Evolutionary conservation across 2,329 filamentous ascomycete species (phyloP).

Genomic region (Clonostachys byssicola): DNA sequence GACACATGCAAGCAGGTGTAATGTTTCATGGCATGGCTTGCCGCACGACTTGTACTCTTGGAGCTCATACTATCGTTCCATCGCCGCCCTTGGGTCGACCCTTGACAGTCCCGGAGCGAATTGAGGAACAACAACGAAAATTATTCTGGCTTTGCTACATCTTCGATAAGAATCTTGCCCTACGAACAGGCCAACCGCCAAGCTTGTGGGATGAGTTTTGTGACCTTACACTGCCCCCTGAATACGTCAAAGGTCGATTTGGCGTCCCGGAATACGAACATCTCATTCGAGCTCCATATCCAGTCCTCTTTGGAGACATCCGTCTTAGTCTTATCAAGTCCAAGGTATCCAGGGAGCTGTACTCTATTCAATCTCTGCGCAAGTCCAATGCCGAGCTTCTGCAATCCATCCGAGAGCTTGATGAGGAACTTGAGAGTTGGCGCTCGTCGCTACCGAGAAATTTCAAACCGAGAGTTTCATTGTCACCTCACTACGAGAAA

Average conservation of each 20-base stretch:
- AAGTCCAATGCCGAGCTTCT: slow-evolving; percentile 52
- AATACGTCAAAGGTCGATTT: slow-evolving; percentile 1
- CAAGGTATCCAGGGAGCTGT: slow-evolving; percentile 39
- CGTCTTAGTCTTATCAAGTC: slow-evolving; percentile 47
- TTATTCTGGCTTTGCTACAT: slow-evolving; percentile 19
- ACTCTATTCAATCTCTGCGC: slow-evolving; percentile 38
- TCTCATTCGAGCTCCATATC: too few species aligned
- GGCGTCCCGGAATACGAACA: background rate
- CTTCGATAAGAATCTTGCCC: slow-evolving; percentile 15
- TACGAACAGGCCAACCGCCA: slow-evolving; percentile 13
- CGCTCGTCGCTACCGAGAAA: slow-evolving; percentile 37
- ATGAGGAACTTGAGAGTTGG: slow-evolving; percentile 53
- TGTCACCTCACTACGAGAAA: background rate
- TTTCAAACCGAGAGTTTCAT: slow-evolving; percentile 29
- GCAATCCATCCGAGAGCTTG: slow-evolving; percentile 49
- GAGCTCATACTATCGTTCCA: slow-evolving; percentile 22
- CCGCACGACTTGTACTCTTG: slow-evolving; percentile 37
- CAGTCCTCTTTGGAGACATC: slow-evolving; percentile 26
- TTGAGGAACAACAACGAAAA: slow-evolving; percentile 4
- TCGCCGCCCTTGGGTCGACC: background rate
- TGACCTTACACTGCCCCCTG: slow-evolving; percentile 38
- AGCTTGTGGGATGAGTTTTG: slow-evolving; percentile 38
- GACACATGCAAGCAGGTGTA: slow-evolving; percentile 23
- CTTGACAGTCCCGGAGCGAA: background rate
- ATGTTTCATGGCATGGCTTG: slow-evolving; percentile 29